Percentiles rank a stretch among this genome's conserved stretches.
phyloP scores from a whole-genome alignment of 371 early-diverging fungal species.

The Blakeslea trispora region DNA sequence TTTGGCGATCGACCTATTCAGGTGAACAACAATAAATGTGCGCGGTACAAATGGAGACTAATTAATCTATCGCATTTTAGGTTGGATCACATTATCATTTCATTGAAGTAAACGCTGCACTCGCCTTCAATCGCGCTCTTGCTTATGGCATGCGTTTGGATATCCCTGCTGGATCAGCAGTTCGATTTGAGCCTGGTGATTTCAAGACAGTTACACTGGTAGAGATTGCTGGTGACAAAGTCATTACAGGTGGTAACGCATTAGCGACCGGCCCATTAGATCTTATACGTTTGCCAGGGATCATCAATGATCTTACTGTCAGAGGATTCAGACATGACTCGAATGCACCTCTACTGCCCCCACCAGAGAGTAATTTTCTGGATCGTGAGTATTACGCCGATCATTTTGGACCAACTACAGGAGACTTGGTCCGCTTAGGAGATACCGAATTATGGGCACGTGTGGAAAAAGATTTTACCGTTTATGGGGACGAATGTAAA shows the following conservation, averaged over 20 bases:
- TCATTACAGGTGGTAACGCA: slow-evolving; percentile 84
- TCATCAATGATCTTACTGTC: slow-evolving; percentile 47
- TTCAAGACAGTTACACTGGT: slow-evolving; percentile 78
- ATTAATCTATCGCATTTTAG: neutral
- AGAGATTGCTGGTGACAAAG: slow-evolving; percentile 79
- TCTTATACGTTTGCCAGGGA: slow-evolving; percentile 36
- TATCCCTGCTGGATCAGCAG: slow-evolving; percentile 82
- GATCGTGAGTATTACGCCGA: slow-evolving; percentile 81
- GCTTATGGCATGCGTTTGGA: slow-evolving; percentile 88
- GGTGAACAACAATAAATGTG: slow-evolving; percentile 8
- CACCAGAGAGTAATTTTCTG: slow-evolving; percentile 55
- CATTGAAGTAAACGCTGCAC: slow-evolving; percentile 80
- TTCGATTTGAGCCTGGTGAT: slow-evolving; percentile 85
- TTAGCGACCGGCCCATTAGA: slow-evolving; percentile 77
- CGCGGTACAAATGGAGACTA: neutral
- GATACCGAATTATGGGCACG: slow-evolving; percentile 84
- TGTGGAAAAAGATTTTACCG: slow-evolving; percentile 85
- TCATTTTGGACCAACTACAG: slow-evolving; percentile 91
- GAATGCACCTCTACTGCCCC: slow-evolving; percentile 43
- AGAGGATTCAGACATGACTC: slow-evolving; percentile 64
- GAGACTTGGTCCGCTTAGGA: slow-evolving; percentile 85
- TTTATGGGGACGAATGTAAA: slow-evolving; percentile 91
- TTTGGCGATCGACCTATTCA: slow-evolving; percentile 91
- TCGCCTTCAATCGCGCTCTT: slow-evolving; percentile 79
- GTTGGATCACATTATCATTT: slow-evolving; percentile 95